phyloP scores from a whole-genome alignment of 805 yeast species.

The Starmerella ratchasimensis region DNA sequence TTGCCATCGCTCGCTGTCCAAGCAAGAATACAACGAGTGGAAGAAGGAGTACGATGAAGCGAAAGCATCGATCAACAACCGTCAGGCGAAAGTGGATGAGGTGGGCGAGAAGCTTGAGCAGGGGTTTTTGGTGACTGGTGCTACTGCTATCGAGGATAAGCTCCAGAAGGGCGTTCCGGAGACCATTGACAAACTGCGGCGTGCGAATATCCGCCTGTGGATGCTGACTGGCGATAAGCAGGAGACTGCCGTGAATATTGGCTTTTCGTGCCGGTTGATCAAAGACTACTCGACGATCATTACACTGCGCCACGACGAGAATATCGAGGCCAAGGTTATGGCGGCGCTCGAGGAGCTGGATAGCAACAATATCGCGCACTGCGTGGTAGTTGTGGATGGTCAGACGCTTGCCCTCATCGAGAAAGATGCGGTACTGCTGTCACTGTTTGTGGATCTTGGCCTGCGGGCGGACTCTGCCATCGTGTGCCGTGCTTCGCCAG shows the following conservation, averaged over 20 bases:
- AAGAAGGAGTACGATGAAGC: slow-evolving; percentile 55
- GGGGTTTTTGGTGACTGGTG: slow-evolving; percentile 63
- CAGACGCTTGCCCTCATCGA: slow-evolving; percentile 64
- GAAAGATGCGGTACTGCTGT: slow-evolving; percentile 52
- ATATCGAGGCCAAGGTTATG: slow-evolving; percentile 51
- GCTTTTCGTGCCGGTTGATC: slow-evolving; percentile 83
- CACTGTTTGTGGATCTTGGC: slow-evolving; percentile 72
- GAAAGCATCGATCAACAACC: slow-evolving; percentile 54
- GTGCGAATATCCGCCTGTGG: slow-evolving; percentile 94
- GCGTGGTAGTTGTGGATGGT: slow-evolving; percentile 94
- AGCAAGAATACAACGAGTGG: slow-evolving; percentile 53
- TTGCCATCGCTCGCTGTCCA: slow-evolving; percentile 58
- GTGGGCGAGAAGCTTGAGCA: slow-evolving; percentile 63
- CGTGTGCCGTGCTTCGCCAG: slow-evolving; percentile 92
- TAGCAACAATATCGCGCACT: slow-evolving; percentile 71
- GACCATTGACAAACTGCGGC: slow-evolving; percentile 74
- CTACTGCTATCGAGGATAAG: slow-evolving; percentile 95
- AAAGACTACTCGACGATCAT: slow-evolving; percentile 86
- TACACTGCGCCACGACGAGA: slow-evolving; percentile 43
- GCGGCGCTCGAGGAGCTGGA: slow-evolving; percentile 64
- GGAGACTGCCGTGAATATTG: slow-evolving; percentile 95
- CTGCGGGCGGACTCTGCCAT: slow-evolving; percentile 80
- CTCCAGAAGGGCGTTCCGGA: slow-evolving; percentile 95
- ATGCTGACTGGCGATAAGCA: slow-evolving; percentile 97
- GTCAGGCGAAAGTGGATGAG: slow-evolving; percentile 51